Evolutionary conservation across 1,284 basidiomycete species (phyloP), one percentile per base, ranked within the genome.

Genomic region (Cryptococcus amylolentus): DNA sequence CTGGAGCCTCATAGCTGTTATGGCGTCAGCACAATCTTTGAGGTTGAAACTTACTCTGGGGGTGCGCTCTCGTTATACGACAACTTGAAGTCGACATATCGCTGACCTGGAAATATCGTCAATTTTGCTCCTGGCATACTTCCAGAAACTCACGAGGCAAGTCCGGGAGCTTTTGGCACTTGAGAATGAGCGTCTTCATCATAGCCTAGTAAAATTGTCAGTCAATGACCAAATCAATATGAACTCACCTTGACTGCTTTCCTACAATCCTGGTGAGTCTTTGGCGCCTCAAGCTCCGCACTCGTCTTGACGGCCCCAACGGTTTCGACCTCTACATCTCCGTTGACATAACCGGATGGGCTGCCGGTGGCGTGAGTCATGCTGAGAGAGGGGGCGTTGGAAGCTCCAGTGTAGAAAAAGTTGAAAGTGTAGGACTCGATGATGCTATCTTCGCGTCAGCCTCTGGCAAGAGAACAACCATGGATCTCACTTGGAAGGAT

Each of bases 371-470:
- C 18, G 31, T 50, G 41, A 4, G 27, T 39, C 14, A 60, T 28
- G 1, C 49, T n/a, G 23, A 54, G 48, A 12, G 27, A 46, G 5
- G 45, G 45, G 20, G 26, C 27, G n/a, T 46, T 26, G 14, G 44
- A 46, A 2, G 51, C 9, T 9, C 38, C 42, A 12, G 54, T 31
- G 52, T 70, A 69, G 31, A 37, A 50, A 49, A 71, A 69, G 46
- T 65, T 65, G 53, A 71, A 62, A 0, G 63, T 65, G 49, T 66
- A 67, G 0, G 66, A 57, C 47, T 69, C 67, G 16, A 69, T 23
- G 13, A 66, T 60, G n/a, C 67, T 69, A 54, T 16, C 10, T 16
- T 37, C 35, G 10, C 18, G 41, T 53, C 48, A 57, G 27, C 37
- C 2, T 39, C 12, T 37, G 27, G 10, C n/a, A 28, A 2, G 1